phyloP scores from a whole-genome alignment of 768 basidiomycete species.

The Boletus edulis region DNA sequence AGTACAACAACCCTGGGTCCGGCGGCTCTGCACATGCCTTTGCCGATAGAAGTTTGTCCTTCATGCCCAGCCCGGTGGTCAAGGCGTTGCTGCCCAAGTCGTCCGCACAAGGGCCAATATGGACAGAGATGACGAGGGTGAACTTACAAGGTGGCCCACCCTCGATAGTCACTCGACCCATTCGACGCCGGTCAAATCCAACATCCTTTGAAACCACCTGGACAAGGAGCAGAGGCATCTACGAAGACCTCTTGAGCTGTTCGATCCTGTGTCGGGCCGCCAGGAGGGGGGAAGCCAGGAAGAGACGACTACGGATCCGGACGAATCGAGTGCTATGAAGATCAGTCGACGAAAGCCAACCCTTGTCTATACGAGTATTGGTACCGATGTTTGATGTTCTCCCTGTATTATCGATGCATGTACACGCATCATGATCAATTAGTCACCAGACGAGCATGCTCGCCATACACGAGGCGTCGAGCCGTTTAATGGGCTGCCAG shows the following conservation, averaged over 20 bases:
- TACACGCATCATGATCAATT: not conserved
- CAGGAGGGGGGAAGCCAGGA: not conserved
- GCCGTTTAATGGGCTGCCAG: not conserved
- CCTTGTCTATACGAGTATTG: not conserved
- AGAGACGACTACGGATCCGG: not conserved
- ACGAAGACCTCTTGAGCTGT: not conserved
- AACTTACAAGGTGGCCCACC: not conserved
- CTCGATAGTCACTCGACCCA: too few relatives aligned
- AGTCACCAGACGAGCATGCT: not conserved
- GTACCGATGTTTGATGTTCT: not conserved
- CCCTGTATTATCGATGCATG: conserved; percentile 2
- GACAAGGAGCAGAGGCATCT: too few relatives aligned
- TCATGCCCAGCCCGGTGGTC: too few relatives aligned
- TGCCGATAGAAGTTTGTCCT: too few relatives aligned
- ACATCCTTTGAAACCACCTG: too few relatives aligned
- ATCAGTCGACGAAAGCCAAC: not conserved
- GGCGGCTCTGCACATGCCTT: too few relatives aligned
- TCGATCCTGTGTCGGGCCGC: not conserved
- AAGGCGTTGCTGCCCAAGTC: too few relatives aligned
- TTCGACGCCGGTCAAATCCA: too few relatives aligned
- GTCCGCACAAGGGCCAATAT: too few relatives aligned
- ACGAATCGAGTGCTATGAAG: not conserved
- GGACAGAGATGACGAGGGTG: not conserved
- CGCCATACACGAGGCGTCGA: not conserved
- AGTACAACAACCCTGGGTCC: too few relatives aligned